phyloP scores from a whole-genome alignment of 1,284 basidiomycete genomes.

The Ganoderma meredithae region DNA sequence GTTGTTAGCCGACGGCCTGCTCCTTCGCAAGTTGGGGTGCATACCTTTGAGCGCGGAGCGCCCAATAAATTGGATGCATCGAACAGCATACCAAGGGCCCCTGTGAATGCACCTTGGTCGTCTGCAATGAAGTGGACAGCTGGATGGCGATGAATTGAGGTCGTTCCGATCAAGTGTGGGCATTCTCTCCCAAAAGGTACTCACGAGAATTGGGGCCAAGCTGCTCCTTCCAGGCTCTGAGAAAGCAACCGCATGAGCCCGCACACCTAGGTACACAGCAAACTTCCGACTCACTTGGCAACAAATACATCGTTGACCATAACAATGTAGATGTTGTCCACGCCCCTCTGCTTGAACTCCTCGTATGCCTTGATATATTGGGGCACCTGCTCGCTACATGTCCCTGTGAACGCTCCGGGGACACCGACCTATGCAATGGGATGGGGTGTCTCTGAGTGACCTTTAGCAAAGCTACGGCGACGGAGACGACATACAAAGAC shows the following conservation, averaged over 20 bases:
- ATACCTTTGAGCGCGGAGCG: constrained; percentile 70
- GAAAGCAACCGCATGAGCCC: not conserved
- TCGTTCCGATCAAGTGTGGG: not conserved
- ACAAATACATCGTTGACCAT: constrained; percentile 78
- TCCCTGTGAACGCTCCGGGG: constrained; percentile 67
- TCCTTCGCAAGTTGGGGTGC: constrained; percentile 10
- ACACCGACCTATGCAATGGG: constrained; percentile 54
- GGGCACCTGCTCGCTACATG: constrained; percentile 64
- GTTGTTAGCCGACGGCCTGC: not conserved
- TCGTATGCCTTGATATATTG: constrained; percentile 68
- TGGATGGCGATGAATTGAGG: constrained; percentile 29
- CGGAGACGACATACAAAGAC: constrained; percentile 57
- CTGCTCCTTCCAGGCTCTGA: constrained; percentile 75
- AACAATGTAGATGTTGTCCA: constrained; percentile 73
- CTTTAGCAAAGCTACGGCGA: not conserved
- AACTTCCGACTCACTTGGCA: constrained; percentile 52
- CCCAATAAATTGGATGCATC: constrained; percentile 71
- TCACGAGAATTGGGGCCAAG: constrained; percentile 61
- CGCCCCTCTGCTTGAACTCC: constrained; percentile 73
- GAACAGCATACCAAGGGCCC: constrained; percentile 67
- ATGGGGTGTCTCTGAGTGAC: not conserved
- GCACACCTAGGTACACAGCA: not conserved
- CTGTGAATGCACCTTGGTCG: constrained; percentile 65
- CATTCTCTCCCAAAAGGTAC: constrained; percentile 33
- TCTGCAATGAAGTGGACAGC: constrained; percentile 74